Percentiles rank a stretch among this genome's conserved stretches.
These are phyloP conservation scores for Flaveria ramosissima DNA, from an alignment of 129 eudicot genomes.

Conservation along the genomic window DNA sequence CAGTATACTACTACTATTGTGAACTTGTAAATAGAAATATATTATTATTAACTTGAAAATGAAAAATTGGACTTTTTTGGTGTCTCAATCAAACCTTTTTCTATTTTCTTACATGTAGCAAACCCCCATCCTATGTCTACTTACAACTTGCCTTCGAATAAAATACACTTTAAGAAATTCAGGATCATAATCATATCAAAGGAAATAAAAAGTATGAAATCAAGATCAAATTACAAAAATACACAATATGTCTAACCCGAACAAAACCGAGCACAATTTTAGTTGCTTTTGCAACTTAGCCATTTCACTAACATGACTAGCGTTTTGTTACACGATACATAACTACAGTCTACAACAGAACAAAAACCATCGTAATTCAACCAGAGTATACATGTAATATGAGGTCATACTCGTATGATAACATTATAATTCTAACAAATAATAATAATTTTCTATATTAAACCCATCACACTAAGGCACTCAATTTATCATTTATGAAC, in stretches of 20 bases:
- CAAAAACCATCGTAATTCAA: background rate
- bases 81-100: background rate
- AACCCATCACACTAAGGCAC: no score
- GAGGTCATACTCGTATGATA: no score
- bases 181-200: background rate
- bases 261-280: background rate
- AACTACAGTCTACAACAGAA: background rate
- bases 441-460: no score
- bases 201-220: background rate
- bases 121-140: conserved; percentile 10
- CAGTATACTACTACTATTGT: no score
- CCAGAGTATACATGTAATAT: background rate
- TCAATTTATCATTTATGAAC: no score
- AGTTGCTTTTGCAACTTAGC: background rate
- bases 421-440: no score
- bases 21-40: background rate
- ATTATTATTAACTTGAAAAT: background rate
- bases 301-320: background rate
- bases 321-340: background rate
- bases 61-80: background rate
- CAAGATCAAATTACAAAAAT: background rate
- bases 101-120: background rate
- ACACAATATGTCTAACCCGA: no score
- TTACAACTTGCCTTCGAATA: background rate
- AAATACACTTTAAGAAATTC: background rate